Evolutionary conservation across 2,329 filamentous ascomycete genomes (phyloP).

Genomic region (Pseudogymnoascus sp.): DNA sequence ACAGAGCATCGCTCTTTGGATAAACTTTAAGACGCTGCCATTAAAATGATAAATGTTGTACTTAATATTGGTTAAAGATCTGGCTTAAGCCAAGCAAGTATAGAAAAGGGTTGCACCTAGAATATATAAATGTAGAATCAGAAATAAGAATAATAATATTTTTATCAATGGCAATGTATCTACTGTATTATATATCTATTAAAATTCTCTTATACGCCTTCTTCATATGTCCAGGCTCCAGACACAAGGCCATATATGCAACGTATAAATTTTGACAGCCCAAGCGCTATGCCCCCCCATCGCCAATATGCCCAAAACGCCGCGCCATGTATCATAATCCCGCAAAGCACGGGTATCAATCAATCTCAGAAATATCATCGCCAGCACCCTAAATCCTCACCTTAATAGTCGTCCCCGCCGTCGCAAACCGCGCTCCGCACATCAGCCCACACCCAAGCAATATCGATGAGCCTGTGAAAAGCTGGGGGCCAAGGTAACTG

Average conservation of each 20-base stretch:
- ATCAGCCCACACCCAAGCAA: conserved; percentile 37
- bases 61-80: background rate
- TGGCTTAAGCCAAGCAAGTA: background rate
- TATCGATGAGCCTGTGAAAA: conserved; percentile 41
- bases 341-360: conserved; percentile 1
- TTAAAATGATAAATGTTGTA: background rate
- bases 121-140: no score
- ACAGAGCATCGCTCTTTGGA: conserved; percentile 13
- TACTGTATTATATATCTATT: conserved; percentile 4
- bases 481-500: conserved; percentile 43
- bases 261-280: background rate
- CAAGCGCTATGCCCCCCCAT: background rate
- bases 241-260: background rate
- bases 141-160: no score
- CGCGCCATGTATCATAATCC: background rate
- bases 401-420: conserved; percentile 27
- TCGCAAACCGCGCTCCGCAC: conserved; percentile 33
- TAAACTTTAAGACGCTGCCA: background rate
- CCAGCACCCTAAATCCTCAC: conserved; percentile 20
- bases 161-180: background rate
- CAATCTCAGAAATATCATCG: background rate
- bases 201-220: background rate
- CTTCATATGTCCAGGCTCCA: background rate
- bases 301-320: background rate
- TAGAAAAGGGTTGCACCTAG: background rate